These are phyloP conservation scores for Hyaloperonospora brassicae DNA, from an alignment of 352 stramenopile genomes.

Conservation along the genomic window DNA sequence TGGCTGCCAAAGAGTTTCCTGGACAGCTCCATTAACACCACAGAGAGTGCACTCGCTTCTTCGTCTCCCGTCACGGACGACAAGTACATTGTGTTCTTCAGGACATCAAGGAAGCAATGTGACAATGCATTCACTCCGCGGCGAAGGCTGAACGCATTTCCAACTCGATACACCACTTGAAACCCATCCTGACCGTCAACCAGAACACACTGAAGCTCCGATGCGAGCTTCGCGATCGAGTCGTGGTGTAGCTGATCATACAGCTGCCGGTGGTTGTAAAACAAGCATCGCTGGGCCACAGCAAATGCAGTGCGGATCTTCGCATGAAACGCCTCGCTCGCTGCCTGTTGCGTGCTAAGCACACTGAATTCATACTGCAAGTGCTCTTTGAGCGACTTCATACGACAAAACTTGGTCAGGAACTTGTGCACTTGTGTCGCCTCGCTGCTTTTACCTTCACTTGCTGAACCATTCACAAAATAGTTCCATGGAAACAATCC, in stretches of 20 bases:
- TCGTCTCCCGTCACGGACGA: slow-evolving; percentile 21
- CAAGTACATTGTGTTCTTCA: slow-evolving; percentile 31
- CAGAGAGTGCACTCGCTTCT: slow-evolving; percentile 34
- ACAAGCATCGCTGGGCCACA: slow-evolving; percentile 50
- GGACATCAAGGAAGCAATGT: slow-evolving; percentile 42
- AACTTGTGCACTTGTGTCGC: slow-evolving; percentile 22
- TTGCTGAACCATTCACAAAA: slow-evolving; percentile 24
- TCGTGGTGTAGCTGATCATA: slow-evolving; percentile 40
- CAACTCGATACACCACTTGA: slow-evolving; percentile 49
- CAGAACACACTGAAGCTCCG: slow-evolving; percentile 29
- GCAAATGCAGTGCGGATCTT: slow-evolving; percentile 26
- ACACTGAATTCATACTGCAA: slow-evolving; percentile 49
- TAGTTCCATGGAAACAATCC: slow-evolving; percentile 46
- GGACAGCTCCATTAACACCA: slow-evolving; percentile 48
- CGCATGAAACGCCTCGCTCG: slow-evolving; percentile 23
- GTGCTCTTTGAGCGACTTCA: slow-evolving; percentile 43
- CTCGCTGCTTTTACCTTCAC: slow-evolving; percentile 6
- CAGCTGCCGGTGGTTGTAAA: slow-evolving; percentile 29
- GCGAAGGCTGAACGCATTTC: slow-evolving; percentile 30
- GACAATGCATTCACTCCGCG: slow-evolving; percentile 17
- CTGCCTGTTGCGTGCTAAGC: slow-evolving; percentile 24
- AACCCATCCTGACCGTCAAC: slow-evolving; percentile 37
- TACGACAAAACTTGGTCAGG: slow-evolving; percentile 35
- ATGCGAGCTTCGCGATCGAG: slow-evolving; percentile 22
- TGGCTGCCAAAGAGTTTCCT: slow-evolving; percentile 42